Evolutionary conservation across 441 rosid genomes (phyloP).

Genomic region (Viola pubescens): DNA sequence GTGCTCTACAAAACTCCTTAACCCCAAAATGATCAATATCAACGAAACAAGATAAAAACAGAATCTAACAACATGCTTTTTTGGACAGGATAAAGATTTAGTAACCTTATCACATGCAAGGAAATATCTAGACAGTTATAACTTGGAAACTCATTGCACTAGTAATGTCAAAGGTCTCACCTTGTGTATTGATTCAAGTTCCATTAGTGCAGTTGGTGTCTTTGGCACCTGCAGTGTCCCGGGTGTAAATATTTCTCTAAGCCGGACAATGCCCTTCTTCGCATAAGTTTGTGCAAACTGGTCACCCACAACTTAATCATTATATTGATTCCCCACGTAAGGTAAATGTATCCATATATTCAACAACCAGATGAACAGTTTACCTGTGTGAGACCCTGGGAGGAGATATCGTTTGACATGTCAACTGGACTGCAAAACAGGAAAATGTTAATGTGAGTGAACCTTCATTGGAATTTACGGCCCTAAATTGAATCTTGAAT

Average conservation of each 20-base stretch:
- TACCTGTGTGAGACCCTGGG: conserved; percentile 85
- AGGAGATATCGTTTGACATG: conserved; percentile 54
- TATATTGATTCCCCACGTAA: neutral
- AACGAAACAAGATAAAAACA: too few relatives aligned
- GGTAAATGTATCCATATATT: too few relatives aligned
- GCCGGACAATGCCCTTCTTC: conserved; percentile 54
- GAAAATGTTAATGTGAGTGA: conserved; percentile 14
- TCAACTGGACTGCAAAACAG: conserved; percentile 72
- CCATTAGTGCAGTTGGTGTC: conserved; percentile 54
- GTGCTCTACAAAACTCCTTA: too few relatives aligned
- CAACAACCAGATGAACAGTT: conserved; percentile 9
- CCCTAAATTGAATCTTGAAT: neutral
- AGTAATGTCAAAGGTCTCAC: conserved; percentile 24
- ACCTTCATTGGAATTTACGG: neutral
- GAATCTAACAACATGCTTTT: too few relatives aligned
- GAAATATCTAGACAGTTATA: neutral
- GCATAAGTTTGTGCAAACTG: conserved; percentile 79
- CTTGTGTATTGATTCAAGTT: conserved; percentile 95
- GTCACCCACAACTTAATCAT: conserved; percentile 13
- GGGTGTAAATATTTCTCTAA: conserved; percentile 67
- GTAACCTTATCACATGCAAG: too few relatives aligned
- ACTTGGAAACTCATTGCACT: neutral
- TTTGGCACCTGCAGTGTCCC: conserved; percentile 64
- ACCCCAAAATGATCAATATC: too few relatives aligned
- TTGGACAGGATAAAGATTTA: too few relatives aligned